These are phyloP conservation scores for Saccharomycopsis microspora DNA, from an alignment of 805 yeast genomes.

Conservation along the genomic window DNA sequence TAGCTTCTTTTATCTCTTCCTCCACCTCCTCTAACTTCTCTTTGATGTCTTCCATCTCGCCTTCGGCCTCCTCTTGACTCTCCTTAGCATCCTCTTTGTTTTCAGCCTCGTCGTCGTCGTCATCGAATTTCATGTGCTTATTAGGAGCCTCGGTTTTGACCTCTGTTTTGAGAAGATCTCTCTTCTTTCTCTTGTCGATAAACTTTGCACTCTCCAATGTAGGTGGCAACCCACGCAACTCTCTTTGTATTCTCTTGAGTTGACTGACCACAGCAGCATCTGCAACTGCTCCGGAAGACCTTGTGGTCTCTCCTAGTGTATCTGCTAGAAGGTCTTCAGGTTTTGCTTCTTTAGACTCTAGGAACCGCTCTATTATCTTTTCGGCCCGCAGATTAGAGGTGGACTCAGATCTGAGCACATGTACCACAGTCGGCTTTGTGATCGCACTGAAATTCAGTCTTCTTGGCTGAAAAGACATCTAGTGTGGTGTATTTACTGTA, in stretches of 20 bases:
- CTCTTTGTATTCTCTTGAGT: slow-evolving; percentile 63
- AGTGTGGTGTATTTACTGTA: too few species aligned
- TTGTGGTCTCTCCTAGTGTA: slow-evolving; percentile 15
- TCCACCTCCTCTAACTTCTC: slow-evolving; percentile 12
- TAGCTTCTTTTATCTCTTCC: slow-evolving; percentile 13
- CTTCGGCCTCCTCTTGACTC: slow-evolving; percentile 16
- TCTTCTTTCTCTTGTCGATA: slow-evolving; percentile 21
- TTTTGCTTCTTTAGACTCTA: slow-evolving; percentile 33
- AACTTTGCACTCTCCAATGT: slow-evolving; percentile 23
- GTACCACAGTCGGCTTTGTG: slow-evolving; percentile 35
- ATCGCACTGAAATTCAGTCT: slow-evolving; percentile 33
- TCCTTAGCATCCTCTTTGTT: slow-evolving; percentile 14
- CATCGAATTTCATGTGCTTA: slow-evolving; percentile 24
- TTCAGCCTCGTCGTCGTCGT: slow-evolving; percentile 21
- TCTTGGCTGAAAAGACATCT: slow-evolving; percentile 25
- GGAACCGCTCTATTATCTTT: slow-evolving; percentile 19
- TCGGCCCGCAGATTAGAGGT: slow-evolving; percentile 11
- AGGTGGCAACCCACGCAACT: slow-evolving; percentile 68
- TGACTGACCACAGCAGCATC: slow-evolving; percentile 42
- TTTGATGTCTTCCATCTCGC: slow-evolving; percentile 8
- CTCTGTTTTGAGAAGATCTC: slow-evolving; percentile 20
- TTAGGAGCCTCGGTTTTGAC: slow-evolving; percentile 13
- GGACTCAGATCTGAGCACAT: slow-evolving; percentile 16
- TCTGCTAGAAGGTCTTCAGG: slow-evolving; percentile 22
- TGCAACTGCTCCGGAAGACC: slow-evolving; percentile 19